These are phyloP conservation scores for Boletellus dicymbophilus DNA, from an alignment of 1,284 basidiomycete genomes.

Conservation along the genomic window DNA sequence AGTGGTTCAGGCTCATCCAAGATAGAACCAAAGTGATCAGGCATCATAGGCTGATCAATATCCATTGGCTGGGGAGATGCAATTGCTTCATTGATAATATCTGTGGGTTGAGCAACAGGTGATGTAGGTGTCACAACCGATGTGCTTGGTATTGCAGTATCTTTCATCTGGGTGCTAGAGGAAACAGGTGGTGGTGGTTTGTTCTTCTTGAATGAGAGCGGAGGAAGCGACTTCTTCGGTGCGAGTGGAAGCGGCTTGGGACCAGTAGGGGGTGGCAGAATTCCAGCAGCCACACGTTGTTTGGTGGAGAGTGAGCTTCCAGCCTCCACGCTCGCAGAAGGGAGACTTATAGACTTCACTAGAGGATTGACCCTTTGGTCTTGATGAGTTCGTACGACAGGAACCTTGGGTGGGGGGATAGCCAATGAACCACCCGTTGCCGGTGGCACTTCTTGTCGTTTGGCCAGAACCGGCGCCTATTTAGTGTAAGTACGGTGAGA, in stretches of 20 bases:
- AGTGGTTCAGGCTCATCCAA: slow-evolving; percentile 10
- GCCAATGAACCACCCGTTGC: background rate
- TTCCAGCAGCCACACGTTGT: slow-evolving; percentile 44
- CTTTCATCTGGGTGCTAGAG: slow-evolving; percentile 12
- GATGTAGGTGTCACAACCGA: slow-evolving; percentile 10
- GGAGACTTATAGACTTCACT: slow-evolving; percentile 28
- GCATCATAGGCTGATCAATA: slow-evolving; percentile 13
- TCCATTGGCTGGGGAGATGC: slow-evolving; percentile 28
- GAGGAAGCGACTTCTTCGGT: slow-evolving; percentile 26
- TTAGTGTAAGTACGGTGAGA: slow-evolving; percentile 1
- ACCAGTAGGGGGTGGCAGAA: slow-evolving; percentile 32
- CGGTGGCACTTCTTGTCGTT: slow-evolving; percentile 5
- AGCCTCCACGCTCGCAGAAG: slow-evolving; percentile 23
- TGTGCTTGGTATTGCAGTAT: slow-evolving; percentile 1
- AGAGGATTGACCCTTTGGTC: slow-evolving; percentile 30
- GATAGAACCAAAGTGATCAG: slow-evolving; percentile 17
- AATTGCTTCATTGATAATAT: background rate
- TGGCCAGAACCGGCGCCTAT: slow-evolving; percentile 6
- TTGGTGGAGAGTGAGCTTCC: slow-evolving; percentile 48
- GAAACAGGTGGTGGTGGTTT: slow-evolving; percentile 15
- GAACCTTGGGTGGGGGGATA: slow-evolving; percentile 18
- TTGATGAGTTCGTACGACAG: slow-evolving; percentile 29
- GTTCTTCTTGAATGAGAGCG: slow-evolving; percentile 49
- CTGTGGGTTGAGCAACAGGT: slow-evolving; percentile 6
- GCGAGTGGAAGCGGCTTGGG: slow-evolving; percentile 27